Base-by-base conservation (phyloP, 257 asterid species). In the Primulina eburnea region DNA sequence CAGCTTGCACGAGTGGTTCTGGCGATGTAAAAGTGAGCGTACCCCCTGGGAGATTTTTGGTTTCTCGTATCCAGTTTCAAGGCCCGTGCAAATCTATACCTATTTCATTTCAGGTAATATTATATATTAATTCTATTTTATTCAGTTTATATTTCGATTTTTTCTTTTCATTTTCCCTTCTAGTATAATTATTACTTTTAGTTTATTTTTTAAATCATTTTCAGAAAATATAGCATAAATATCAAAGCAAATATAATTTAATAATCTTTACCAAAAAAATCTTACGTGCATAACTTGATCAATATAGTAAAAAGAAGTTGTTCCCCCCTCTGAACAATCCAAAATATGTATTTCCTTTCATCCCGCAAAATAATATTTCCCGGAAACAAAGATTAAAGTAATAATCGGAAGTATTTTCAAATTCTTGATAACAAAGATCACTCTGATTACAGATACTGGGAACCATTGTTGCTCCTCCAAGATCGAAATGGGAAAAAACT, bases 31-130 rank as follows among this genome's bases (percentile, higher is more conserved):
- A 57, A 65, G 65, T 83, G 55, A 30, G n/a, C 1, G 73, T 77
- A 59, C 75, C 75, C 7, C 9, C 35, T 5, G 83, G 78, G 11
- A 75, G 64, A 4, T 81, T 71, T 67, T 33, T 75, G 69, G 70
- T 81, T 37, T 71, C 70, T 32, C 73, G 62, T 3, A 50, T 72
- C 32, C 17, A 29, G 38, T 84, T 84, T 62, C 24, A 70, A 43
- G 89, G 89, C 61, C 89, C 85, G 0, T 84, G 89, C 80, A 77
- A 28, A 10, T 28, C 82, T n/a, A 3, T 4, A 20, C 26, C 76
- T 34, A 66, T 81, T 40, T 65, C 28, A 2, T 71, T 84, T 20
- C 60, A 84, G 88, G 88, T 79, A 76, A 58, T 1, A 47, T 9
- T 24, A 62, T 62, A 14, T n/a, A 32, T 9, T 16, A 60, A 18